These are phyloP conservation scores for Veloporphyrellus conicus DNA, from an alignment of 1,284 basidiomycete species.

Conservation along the genomic window DNA sequence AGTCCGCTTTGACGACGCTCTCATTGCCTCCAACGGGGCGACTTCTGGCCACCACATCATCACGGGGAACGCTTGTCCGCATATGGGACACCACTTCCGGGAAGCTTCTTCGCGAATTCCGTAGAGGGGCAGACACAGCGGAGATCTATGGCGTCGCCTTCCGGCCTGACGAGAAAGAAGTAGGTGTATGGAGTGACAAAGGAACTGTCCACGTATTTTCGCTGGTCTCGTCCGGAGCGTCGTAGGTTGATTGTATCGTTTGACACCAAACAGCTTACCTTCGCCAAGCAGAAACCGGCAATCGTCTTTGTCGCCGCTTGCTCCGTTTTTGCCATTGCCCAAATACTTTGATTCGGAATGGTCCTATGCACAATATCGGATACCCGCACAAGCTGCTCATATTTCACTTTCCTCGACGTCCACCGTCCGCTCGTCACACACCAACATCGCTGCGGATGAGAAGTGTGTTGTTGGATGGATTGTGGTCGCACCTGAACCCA, in stretches of 20 bases:
- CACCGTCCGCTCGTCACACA: slow-evolving; percentile 50
- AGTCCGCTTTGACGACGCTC: slow-evolving; percentile 73
- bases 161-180: slow-evolving; percentile 71
- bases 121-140: slow-evolving; percentile 86
- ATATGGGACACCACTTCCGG: slow-evolving; percentile 83
- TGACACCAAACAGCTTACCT: slow-evolving; percentile 9
- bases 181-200: slow-evolving; percentile 94
- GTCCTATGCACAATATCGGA: slow-evolving; percentile 90
- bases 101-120: slow-evolving; percentile 74
- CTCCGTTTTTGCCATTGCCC: slow-evolving; percentile 77
- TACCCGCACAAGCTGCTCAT: slow-evolving; percentile 79
- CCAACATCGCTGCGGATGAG: slow-evolving; percentile 74
- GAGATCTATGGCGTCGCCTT: slow-evolving; percentile 87
- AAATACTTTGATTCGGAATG: slow-evolving; percentile 92
- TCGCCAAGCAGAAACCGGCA: slow-evolving; percentile 62
- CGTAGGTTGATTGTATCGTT: slow-evolving; percentile 45
- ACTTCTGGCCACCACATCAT: slow-evolving; percentile 81
- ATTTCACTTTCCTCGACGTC: slow-evolving; percentile 66
- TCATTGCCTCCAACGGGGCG: slow-evolving; percentile 75
- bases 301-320: slow-evolving; percentile 71
- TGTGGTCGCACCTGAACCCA: slow-evolving; percentile 44
- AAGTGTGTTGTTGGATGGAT: slow-evolving; percentile 85
- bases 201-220: slow-evolving; percentile 92
- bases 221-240: slow-evolving; percentile 57
- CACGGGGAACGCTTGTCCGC: slow-evolving; percentile 81